These are phyloP conservation scores for Alternaria sp. DNA, from an alignment of 2,329 filamentous ascomycete species.

Conservation along the genomic window DNA sequence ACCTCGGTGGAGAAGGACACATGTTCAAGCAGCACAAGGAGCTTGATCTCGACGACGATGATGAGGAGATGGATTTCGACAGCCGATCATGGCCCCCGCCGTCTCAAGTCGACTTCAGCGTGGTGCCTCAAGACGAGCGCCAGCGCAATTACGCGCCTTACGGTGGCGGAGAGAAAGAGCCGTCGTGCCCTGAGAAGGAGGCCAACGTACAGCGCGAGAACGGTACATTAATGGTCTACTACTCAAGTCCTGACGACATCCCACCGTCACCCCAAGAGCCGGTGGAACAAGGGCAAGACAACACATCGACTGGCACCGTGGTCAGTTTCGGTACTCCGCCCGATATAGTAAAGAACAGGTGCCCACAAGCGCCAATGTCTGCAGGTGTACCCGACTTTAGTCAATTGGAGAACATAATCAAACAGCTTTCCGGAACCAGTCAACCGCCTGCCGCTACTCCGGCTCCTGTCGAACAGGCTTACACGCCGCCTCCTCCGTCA, in stretches of 20 bases:
- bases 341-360: slow-evolving; percentile 30
- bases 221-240: slow-evolving; percentile 56
- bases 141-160: slow-evolving; percentile 54
- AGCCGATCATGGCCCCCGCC: slow-evolving; percentile 42
- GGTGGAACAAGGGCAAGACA: slow-evolving; percentile 39
- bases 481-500: slow-evolving; percentile 25
- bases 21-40: slow-evolving; percentile 66
- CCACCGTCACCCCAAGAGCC: slow-evolving; percentile 56
- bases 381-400: slow-evolving; percentile 28
- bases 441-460: slow-evolving; percentile 13
- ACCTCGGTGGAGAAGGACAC: slow-evolving; percentile 69
- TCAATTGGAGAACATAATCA: slow-evolving; percentile 37
- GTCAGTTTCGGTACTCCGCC: slow-evolving; percentile 50
- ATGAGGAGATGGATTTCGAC: slow-evolving; percentile 60
- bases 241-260: slow-evolving; percentile 53
- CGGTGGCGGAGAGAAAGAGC: slow-evolving; percentile 51
- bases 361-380: slow-evolving; percentile 24
- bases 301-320: slow-evolving; percentile 18
- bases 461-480: slow-evolving; percentile 21
- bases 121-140: slow-evolving; percentile 49
- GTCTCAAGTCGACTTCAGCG: slow-evolving; percentile 52
- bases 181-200: slow-evolving; percentile 51
- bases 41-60: slow-evolving; percentile 67
- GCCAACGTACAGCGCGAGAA: slow-evolving; percentile 54
- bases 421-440: slow-evolving; percentile 28